A percentile compares a stretch with the other conserved stretches of the same genome.
Conservation (phyloP, 805 yeast genomes). For the Kazachstania taianensis region DNA sequence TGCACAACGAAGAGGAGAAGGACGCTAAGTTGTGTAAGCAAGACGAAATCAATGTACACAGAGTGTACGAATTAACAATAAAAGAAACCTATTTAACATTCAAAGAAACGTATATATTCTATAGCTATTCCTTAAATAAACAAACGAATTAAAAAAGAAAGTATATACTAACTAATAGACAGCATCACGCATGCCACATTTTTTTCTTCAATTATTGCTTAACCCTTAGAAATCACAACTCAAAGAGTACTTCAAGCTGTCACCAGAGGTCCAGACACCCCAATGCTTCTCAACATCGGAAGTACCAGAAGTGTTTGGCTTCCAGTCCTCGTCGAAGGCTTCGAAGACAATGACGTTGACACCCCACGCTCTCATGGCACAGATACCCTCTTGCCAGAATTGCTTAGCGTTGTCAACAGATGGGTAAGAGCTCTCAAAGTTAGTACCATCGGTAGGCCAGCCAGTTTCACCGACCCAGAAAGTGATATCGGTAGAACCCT, state of each 20-base stretch:
- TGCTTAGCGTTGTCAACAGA: slow-evolving; percentile 59
- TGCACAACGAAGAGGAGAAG: too few relatives aligned
- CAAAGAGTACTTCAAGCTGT: slow-evolving; percentile 38
- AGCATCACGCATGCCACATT: neutral
- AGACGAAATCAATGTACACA: too few relatives aligned
- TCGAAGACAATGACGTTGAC: slow-evolving; percentile 85
- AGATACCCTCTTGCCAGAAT: slow-evolving; percentile 82
- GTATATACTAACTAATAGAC: too few relatives aligned
- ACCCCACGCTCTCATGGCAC: slow-evolving; percentile 95
- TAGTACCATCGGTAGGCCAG: slow-evolving; percentile 85
- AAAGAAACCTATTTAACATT: too few relatives aligned
- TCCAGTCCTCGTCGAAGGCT: slow-evolving; percentile 95
- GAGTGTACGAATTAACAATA: too few relatives aligned
- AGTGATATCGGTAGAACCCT: slow-evolving; percentile 76
- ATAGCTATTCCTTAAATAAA: neutral
- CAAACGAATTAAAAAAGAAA: neutral
- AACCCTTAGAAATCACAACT: slow-evolving; percentile 35
- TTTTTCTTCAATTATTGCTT: neutral
- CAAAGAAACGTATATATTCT: neutral
- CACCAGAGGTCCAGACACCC: slow-evolving; percentile 70
- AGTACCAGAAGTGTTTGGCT: slow-evolving; percentile 82
- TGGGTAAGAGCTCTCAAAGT: slow-evolving; percentile 59
- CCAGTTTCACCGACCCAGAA: slow-evolving; percentile 98
- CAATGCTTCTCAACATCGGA: slow-evolving; percentile 85
- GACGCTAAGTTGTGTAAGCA: too few relatives aligned